Evolutionary conservation across 495 filamentous ascomycete species (phyloP).

Genomic region (Podospora appendiculata): DNA sequence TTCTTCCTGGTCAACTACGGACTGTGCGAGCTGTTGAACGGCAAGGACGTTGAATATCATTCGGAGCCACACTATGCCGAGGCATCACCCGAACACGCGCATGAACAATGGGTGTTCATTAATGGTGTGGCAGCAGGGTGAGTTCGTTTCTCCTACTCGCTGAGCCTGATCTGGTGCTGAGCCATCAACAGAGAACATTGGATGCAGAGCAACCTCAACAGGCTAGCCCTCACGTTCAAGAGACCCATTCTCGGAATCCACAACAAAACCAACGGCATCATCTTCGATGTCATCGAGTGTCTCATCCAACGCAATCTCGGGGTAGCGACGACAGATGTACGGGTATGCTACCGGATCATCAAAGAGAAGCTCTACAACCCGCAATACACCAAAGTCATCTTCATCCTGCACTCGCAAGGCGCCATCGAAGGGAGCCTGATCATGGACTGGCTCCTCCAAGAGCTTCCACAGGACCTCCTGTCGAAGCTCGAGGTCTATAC

Average conservation of each 20-base stretch:
- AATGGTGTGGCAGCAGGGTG: conserved; percentile 54
- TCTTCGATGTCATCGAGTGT: conserved; percentile 71
- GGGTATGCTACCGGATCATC: conserved; percentile 47
- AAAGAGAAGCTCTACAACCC: conserved; percentile 52
- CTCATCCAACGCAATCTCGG: conserved; percentile 68
- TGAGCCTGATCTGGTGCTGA: conserved; percentile 9
- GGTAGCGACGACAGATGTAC: conserved; percentile 64
- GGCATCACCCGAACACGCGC: conserved; percentile 31
- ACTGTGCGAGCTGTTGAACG: conserved; percentile 46
- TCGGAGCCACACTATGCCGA: conserved; percentile 37
- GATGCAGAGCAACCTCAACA: conserved; percentile 62
- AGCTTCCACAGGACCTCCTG: conserved; percentile 60
- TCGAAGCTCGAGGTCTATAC: conserved; percentile 76
- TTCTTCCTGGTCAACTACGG: conserved; percentile 40
- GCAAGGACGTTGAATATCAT: conserved; percentile 29
- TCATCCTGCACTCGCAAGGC: conserved; percentile 77
- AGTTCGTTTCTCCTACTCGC: too few species aligned
- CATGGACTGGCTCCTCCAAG: conserved; percentile 72
- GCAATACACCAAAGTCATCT: conserved; percentile 59
- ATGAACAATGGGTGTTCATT: conserved; percentile 69
- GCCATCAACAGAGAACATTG: conserved; percentile 37
- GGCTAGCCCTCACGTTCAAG: conserved; percentile 65
- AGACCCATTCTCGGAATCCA: conserved; percentile 73
- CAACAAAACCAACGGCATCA: conserved; percentile 62
- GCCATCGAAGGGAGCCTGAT: conserved; percentile 69